Evolutionary conservation across 2,329 filamentous ascomycete genomes (phyloP), one percentile per base, ranked within the genome.

Genomic region (Aspergillus fumigatiaffinis): DNA sequence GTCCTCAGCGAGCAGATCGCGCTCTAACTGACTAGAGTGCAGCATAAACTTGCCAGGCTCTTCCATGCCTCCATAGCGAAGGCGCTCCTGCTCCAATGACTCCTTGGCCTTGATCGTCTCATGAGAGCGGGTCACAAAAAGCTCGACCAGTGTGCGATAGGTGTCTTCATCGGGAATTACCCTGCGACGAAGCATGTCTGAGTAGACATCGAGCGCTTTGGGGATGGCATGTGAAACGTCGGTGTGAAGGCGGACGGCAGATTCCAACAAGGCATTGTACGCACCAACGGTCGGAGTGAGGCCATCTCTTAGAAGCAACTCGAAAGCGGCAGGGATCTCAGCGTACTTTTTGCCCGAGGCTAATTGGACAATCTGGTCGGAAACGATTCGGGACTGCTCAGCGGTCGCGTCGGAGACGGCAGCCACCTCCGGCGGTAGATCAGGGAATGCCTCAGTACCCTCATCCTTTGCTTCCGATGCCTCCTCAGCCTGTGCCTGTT

Each of bases 161-260:
- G 93, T 97, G 56, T 89, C 85, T 54, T 87, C 86, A 71, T 97
- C 88, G 7, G 93, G 92, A 21, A 84, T 78, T 25, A 97, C 87
- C 65, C 88, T 88, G 63, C 92, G 89, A 63, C 88, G 87, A 65
- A 96, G 86, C 94, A 99, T 97, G 72, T 97, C 92, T 17, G 92
- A 89, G 74, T 97, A 99, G 53, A 99, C 90, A 77, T 96, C 92
- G 53, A 97, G 82, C 4, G 91, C 92, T 78, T 96, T 96, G 60
- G 91, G 88, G 14, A 96, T 90, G 53, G 94, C 86, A 76, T 95
- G 89, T 54, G 89, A 88, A 74, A 87, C 89, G 73, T 90, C 87
- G 25, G 82, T 81, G 7, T 92, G 90, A 20, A 97, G 83, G 65
- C 91, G 84, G 60, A 97, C 91, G 14, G 92, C 92, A 5, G 94